Evolutionary conservation across 2,329 filamentous ascomycete species (phyloP).

Genomic region (Fusarium odoratissimum): DNA sequence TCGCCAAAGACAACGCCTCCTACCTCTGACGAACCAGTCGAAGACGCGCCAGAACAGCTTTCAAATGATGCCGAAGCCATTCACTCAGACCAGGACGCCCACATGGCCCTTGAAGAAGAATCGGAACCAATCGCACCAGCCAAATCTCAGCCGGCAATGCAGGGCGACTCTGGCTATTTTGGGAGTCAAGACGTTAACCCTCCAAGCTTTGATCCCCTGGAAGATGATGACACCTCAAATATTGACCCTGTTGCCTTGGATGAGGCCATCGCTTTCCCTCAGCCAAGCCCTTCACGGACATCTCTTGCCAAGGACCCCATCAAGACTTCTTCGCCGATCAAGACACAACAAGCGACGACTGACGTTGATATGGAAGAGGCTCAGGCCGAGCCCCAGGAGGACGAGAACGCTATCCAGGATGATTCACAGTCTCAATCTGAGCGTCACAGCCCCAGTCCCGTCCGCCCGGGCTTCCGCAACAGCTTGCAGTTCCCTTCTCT

Average conservation of each 20-base stretch:
- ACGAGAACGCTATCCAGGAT: constrained; percentile 47
- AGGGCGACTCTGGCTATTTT: constrained; percentile 76
- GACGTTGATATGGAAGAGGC: constrained; percentile 16
- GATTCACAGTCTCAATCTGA: constrained; percentile 73
- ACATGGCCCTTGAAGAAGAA: constrained; percentile 10
- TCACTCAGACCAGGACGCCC: constrained; percentile 22
- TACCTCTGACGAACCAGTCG: constrained; percentile 5
- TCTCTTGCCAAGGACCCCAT: background rate
- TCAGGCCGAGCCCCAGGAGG: constrained; percentile 22
- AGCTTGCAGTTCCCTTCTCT: constrained; percentile 95
- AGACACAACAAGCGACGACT: constrained; percentile 1
- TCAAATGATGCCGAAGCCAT: constrained; percentile 6
- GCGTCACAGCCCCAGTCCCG: constrained; percentile 72
- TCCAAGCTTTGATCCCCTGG: constrained; percentile 39
- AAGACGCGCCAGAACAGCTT: constrained; percentile 9
- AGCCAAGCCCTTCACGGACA: constrained; percentile 40
- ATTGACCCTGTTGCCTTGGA: constrained; percentile 35
- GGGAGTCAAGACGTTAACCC: constrained; percentile 66
- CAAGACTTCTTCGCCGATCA: constrained; percentile 51
- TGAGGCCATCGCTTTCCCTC: constrained; percentile 30
- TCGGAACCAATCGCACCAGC: background rate
- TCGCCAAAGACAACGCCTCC: constrained; percentile 46
- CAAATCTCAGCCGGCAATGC: constrained; percentile 40
- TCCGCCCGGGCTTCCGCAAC: constrained; percentile 83
- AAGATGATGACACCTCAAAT: constrained; percentile 33